phyloP scores from a whole-genome alignment of 2,329 filamentous ascomycete genomes.

The Microdochium paspali region DNA sequence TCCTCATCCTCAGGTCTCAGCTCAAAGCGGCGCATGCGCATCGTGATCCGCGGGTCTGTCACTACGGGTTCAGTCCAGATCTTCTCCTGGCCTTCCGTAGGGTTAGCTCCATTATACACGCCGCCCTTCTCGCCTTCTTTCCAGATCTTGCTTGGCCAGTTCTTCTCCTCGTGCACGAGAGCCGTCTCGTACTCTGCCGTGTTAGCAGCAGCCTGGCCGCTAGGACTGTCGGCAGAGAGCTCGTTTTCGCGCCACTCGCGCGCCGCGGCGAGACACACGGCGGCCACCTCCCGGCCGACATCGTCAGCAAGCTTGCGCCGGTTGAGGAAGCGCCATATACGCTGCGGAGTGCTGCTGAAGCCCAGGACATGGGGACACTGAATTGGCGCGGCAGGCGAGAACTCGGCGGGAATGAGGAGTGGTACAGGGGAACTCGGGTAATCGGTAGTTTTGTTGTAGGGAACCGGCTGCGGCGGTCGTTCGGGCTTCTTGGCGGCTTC shows the following conservation, averaged over 20 bases:
- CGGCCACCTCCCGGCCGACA: constrained; percentile 79
- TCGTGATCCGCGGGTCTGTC: constrained; percentile 65
- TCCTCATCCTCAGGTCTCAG: constrained; percentile 61
- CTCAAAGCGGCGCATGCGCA: constrained; percentile 73
- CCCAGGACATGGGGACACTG: constrained; percentile 84
- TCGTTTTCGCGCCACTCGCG: constrained; percentile 38
- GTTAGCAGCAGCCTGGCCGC: not conserved
- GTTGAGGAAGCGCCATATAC: constrained; percentile 81
- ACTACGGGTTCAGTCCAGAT: constrained; percentile 70
- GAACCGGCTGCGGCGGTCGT: constrained; percentile 52
- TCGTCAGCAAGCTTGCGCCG: constrained; percentile 76
- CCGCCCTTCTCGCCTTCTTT: constrained; percentile 28
- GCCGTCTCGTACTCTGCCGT: constrained; percentile 53
- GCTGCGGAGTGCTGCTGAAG: constrained; percentile 80
- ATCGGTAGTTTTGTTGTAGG: constrained; percentile 65
- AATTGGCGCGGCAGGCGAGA: constrained; percentile 66
- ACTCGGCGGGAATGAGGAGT: constrained; percentile 53
- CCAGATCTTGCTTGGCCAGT: constrained; percentile 78
- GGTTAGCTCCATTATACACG: constrained; percentile 1
- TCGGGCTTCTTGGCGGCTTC: constrained; percentile 43
- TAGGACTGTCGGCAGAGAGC: constrained; percentile 9
- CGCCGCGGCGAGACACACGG: constrained; percentile 60
- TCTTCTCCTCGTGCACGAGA: constrained; percentile 62
- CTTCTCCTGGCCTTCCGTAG: constrained; percentile 35
- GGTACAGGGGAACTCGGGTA: constrained; percentile 62